Base-by-base conservation (phyloP, 192 early-diverging fungal genomes). In the Diversispora epigaea region DNA sequence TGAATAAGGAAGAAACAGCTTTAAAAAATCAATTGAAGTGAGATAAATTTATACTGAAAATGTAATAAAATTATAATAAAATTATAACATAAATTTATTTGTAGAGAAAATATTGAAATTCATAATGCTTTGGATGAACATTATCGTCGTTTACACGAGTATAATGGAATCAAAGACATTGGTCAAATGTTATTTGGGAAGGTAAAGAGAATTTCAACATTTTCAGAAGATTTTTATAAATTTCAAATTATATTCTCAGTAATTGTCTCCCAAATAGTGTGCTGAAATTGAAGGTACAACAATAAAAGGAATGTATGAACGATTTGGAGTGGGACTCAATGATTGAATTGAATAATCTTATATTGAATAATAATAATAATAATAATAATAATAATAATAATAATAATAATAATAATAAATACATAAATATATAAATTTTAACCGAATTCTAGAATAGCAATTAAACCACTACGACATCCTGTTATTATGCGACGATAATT, bases 161-260 rank as follows among this genome's bases (percentile, higher is more conserved):
- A 89, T 69, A 89, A 89, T n/a, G 87, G 87, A 77, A 85, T 89
- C 70, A 89, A 89, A 78, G 88, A 89, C 64, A 74, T 81, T 21
- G 88, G 87, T 25, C 86, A 88, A 66, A 80, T 80, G 40, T 72
- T 82, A 46, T 65, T 82, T 46, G 79, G 83, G 43, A 85, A 82
- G 81, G 78, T 80, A 71, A 49, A 15, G 55, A 14, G 4, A 46
- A 17, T 69, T 52, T 57, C 19, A 40, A 4, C 4, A 44, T 7
- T 57, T 63, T 17, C 4, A 25, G 4, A 22, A 3, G 4, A 32
- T 58, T 19, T 19, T 7, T 25, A 12, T 19, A 45, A 6, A 32
- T 17, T 70, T 54, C 9, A 40, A 58, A 25, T 44, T 46, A 41
- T 45, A 9, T 39, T 56, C 7, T 75, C 7, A n/a, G 3, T 46